Percentiles rank a stretch among this genome's conserved stretches.
Evolutionary conservation across 2,329 filamentous ascomycete genomes (phyloP).

Genomic region (Nigrograna mackinnonii): DNA sequence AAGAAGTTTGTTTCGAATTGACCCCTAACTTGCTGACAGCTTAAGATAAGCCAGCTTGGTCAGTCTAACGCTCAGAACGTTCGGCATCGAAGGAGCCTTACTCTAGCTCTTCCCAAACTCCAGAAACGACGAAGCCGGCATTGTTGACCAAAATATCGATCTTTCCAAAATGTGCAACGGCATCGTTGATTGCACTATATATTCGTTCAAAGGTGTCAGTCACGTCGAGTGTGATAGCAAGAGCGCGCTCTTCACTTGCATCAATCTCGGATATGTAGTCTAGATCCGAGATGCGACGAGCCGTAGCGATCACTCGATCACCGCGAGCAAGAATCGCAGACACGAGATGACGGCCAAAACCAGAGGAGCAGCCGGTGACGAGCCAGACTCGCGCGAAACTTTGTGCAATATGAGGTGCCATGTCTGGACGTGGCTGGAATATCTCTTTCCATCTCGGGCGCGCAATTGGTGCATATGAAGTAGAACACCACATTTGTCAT

Average conservation of each 20-base stretch:
- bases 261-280: slow-evolving; percentile 22
- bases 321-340: slow-evolving; percentile 49
- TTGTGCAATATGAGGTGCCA: too few species aligned
- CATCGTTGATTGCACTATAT: slow-evolving; percentile 37
- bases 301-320: slow-evolving; percentile 56
- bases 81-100: too few species aligned
- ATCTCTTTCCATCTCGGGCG: too few species aligned
- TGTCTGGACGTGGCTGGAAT: too few species aligned
- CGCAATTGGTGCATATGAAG: too few species aligned
- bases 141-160: slow-evolving; percentile 30
- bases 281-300: slow-evolving; percentile 34
- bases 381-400: too few species aligned
- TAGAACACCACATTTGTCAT: too few species aligned
- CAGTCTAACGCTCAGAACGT: too few species aligned
- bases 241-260: slow-evolving; percentile 47
- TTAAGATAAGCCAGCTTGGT: too few species aligned
- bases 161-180: slow-evolving; percentile 21
- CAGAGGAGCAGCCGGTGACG: slow-evolving; percentile 56
- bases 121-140: slow-evolving; percentile 19
- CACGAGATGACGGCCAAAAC: slow-evolving; percentile 54
- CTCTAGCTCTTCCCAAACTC: slow-evolving; percentile 17
- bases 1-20: slow-evolving; percentile 47
- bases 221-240: slow-evolving; percentile 52
- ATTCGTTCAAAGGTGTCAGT: slow-evolving; percentile 45
- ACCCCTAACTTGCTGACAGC: too few species aligned